Evolutionary conservation across 208 protist species (phyloP).

Genomic region (Crithidia brevicula): DNA sequence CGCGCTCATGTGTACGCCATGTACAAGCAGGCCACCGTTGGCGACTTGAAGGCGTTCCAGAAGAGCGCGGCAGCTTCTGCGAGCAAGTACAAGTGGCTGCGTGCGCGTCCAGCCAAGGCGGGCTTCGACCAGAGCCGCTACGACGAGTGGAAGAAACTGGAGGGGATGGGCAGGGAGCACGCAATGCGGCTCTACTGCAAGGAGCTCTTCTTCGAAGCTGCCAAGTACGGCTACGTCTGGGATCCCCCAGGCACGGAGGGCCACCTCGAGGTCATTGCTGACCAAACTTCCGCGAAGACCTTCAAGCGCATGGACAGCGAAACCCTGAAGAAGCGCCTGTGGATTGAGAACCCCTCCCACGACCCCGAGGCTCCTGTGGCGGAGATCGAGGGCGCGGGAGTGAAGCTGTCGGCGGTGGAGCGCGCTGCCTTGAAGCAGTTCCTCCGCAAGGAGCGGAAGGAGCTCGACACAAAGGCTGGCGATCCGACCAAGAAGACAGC

Average conservation of each 20-base stretch:
- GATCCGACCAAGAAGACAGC: constrained; percentile 3
- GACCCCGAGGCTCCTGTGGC: constrained; percentile 2
- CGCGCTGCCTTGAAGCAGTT: constrained; percentile 14
- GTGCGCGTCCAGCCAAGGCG: constrained; percentile 28
- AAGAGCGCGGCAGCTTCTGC: constrained; percentile 44
- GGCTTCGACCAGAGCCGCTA: constrained; percentile 43
- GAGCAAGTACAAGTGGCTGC: constrained; percentile 75
- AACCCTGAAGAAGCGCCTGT: constrained; percentile 23
- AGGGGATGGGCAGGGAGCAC: constrained; percentile 74
- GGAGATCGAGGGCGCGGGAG: constrained; percentile 9
- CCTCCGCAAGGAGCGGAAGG: constrained; percentile 11
- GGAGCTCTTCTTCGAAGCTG: constrained; percentile 31
- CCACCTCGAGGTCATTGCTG: constrained; percentile 37
- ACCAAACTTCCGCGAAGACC: constrained; percentile 36
- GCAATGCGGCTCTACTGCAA: constrained; percentile 83
- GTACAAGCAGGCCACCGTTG: constrained; percentile 87
- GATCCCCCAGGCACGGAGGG: constrained; percentile 36
- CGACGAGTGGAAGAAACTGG: constrained; percentile 84
- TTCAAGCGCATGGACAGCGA: constrained; percentile 21
- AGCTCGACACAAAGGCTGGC: constrained; percentile 4
- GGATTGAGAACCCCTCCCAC: constrained; percentile 16
- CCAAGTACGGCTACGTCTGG: constrained; percentile 42
- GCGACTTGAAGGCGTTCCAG: constrained; percentile 79
- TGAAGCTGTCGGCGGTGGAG: constrained; percentile 25
- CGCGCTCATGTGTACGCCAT: constrained; percentile 86